Percentiles rank a stretch among this genome's conserved stretches.
These are phyloP conservation scores for Daldinia loculata DNA, from an alignment of 495 filamentous ascomycete species.

Conservation along the genomic window DNA sequence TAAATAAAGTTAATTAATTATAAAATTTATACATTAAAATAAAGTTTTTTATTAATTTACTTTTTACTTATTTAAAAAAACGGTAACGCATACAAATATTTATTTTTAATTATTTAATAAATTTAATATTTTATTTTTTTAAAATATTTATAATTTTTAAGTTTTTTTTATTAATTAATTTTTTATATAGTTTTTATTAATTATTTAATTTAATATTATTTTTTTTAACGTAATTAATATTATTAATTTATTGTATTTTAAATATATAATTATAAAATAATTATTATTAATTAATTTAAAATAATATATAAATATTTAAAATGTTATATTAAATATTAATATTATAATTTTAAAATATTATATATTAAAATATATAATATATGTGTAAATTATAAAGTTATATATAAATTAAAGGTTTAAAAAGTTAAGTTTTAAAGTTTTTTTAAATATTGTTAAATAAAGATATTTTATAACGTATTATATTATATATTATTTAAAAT, in stretches of 20 bases:
- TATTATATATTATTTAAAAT: neutral
- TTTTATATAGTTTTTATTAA: neutral
- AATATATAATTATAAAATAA: neutral
- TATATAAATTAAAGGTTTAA: neutral
- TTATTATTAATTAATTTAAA: neutral
- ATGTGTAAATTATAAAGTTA: neutral
- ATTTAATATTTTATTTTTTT: neutral
- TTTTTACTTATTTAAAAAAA: neutral
- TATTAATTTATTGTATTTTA: neutral
- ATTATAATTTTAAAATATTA: neutral
- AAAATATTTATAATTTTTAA: neutral
- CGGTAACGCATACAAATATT: neutral
- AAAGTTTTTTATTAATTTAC: neutral
- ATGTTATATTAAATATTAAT: neutral
- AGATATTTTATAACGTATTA: neutral
- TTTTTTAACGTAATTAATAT: neutral
- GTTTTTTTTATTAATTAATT: neutral
- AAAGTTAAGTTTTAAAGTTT: neutral
- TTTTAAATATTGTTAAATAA: conserved; percentile 1
- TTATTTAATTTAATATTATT: neutral
- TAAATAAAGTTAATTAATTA: neutral
- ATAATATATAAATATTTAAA: neutral
- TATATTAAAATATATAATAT: neutral
- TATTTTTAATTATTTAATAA: neutral
- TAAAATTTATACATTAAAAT: neutral